Percentiles rank a stretch among this genome's conserved stretches.
These are phyloP conservation scores for Debaryomyces udenii DNA, from an alignment of 1,139 yeast species.

Conservation along the genomic window DNA sequence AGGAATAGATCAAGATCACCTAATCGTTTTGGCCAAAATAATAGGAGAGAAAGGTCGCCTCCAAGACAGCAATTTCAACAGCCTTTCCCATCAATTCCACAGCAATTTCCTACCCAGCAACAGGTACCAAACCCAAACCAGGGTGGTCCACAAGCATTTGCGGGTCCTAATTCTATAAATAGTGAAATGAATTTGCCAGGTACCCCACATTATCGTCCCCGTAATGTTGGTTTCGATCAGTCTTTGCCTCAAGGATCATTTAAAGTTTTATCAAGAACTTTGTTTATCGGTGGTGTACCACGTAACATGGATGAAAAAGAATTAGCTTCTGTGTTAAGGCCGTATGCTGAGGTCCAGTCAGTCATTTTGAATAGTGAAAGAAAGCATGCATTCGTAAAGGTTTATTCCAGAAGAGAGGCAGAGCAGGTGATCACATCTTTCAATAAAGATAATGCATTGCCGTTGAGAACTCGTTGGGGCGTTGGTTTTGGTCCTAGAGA, in stretches of 20 bases:
- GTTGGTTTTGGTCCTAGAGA: slow-evolving; percentile 99
- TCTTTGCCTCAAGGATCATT: slow-evolving; percentile 78
- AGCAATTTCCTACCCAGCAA: slow-evolving; percentile 16
- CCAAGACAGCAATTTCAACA: slow-evolving; percentile 22
- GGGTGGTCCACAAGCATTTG: slow-evolving; percentile 2
- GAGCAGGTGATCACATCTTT: slow-evolving; percentile 68
- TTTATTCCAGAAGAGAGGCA: slow-evolving; percentile 94
- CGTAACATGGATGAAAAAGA: slow-evolving; percentile 76
- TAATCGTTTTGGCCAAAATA: slow-evolving; percentile 30
- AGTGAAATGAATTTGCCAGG: slow-evolving; percentile 71
- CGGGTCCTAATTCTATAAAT: slow-evolving; percentile 12
- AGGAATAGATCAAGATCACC: slow-evolving; percentile 65
- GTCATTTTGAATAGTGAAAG: slow-evolving; percentile 84
- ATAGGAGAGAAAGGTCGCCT: slow-evolving; percentile 38
- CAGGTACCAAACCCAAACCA: slow-evolving; percentile 12
- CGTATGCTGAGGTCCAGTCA: slow-evolving; percentile 95
- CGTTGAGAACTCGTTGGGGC: slow-evolving; percentile 93
- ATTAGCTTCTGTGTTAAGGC: slow-evolving; percentile 67
- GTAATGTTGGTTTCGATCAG: slow-evolving; percentile 69
- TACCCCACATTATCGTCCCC: slow-evolving; percentile 72
- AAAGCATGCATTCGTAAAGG: slow-evolving; percentile 94
- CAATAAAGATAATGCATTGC: slow-evolving; percentile 53
- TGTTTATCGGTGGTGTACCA: slow-evolving; percentile 94
- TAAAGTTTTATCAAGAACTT: slow-evolving; percentile 84
- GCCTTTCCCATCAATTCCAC: slow-evolving; percentile 14